Evolutionary conservation across 805 yeast species (phyloP).

Genomic region (Barnettozyma salicaria): DNA sequence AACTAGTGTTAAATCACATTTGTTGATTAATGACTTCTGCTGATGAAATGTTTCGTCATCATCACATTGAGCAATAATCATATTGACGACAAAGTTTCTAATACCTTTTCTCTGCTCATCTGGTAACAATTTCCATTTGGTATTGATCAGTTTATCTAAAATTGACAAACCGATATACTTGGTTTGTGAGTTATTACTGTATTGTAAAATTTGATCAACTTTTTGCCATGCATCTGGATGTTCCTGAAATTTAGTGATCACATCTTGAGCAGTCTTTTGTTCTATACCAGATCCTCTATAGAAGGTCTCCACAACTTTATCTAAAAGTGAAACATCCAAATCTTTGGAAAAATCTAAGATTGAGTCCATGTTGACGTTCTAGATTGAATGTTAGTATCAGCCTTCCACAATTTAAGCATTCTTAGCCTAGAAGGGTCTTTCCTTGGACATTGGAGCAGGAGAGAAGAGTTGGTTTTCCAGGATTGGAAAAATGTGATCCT

Average conservation of each 20-base stretch:
- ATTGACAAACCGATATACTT: constrained; percentile 90
- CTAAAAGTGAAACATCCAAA: constrained; percentile 72
- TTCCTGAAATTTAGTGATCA: constrained; percentile 79
- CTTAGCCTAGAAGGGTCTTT: too few relatives aligned
- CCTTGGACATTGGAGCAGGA: too few relatives aligned
- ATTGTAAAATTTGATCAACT: constrained; percentile 82
- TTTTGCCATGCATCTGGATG: constrained; percentile 95
- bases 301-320: constrained; percentile 78
- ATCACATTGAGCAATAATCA: constrained; percentile 88
- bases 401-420: background rate
- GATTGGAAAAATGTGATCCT: too few relatives aligned
- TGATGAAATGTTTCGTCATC: constrained; percentile 64
- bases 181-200: constrained; percentile 73
- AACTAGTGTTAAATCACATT: constrained; percentile 89
- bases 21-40: constrained; percentile 81
- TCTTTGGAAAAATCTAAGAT: constrained; percentile 83
- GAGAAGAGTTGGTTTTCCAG: too few relatives aligned
- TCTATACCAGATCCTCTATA: constrained; percentile 67
- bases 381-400: constrained; percentile 5
- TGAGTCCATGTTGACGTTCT: constrained; percentile 58
- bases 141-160: constrained; percentile 81
- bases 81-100: constrained; percentile 86
- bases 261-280: constrained; percentile 64
- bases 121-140: constrained; percentile 91
- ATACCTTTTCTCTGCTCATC: constrained; percentile 87